These are phyloP conservation scores for Suhomyces bribrorum DNA, from an alignment of 1,139 yeast genomes.

Conservation along the genomic window DNA sequence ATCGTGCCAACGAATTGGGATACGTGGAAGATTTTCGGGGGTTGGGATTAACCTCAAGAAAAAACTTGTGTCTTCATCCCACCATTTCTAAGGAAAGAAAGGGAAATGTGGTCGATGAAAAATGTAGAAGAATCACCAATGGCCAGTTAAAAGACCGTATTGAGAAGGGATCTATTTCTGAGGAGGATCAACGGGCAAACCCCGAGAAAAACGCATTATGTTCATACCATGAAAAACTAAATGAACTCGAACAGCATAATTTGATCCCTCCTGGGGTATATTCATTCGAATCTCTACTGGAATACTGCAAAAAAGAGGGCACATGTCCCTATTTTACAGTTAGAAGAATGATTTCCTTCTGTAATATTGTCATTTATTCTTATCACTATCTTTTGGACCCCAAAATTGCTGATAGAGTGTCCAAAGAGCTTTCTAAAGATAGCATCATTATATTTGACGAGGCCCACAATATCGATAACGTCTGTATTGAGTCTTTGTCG, in stretches of 20 bases:
- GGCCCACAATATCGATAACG: constrained; percentile 98
- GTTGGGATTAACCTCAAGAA: constrained; percentile 89
- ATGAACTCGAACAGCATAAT: constrained; percentile 84
- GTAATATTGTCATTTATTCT: constrained; percentile 92
- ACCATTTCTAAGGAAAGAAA: constrained; percentile 82
- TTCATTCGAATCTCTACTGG: constrained; percentile 81
- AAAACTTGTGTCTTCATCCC: constrained; percentile 90
- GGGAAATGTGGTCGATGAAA: constrained; percentile 95
- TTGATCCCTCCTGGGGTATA: constrained; percentile 90
- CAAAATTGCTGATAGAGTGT: constrained; percentile 93
- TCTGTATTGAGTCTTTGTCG: constrained; percentile 92
- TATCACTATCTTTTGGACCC: constrained; percentile 96
- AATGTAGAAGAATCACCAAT: constrained; percentile 90
- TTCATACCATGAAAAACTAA: constrained; percentile 84
- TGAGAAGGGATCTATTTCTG: constrained; percentile 56
- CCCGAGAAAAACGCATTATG: constrained; percentile 52
- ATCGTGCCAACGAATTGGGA: constrained; percentile 78
- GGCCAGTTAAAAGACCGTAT: constrained; percentile 77
- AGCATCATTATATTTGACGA: constrained; percentile 95
- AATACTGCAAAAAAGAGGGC: constrained; percentile 72
- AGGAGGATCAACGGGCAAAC: constrained; percentile 47
- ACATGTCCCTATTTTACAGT: constrained; percentile 97
- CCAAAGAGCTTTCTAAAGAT: constrained; percentile 87
- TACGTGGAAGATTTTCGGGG: constrained; percentile 88
- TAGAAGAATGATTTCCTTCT: constrained; percentile 95